Conservation (phyloP, 352 stramenopile genomes). For the Elongisporangium anandrum region DNA sequence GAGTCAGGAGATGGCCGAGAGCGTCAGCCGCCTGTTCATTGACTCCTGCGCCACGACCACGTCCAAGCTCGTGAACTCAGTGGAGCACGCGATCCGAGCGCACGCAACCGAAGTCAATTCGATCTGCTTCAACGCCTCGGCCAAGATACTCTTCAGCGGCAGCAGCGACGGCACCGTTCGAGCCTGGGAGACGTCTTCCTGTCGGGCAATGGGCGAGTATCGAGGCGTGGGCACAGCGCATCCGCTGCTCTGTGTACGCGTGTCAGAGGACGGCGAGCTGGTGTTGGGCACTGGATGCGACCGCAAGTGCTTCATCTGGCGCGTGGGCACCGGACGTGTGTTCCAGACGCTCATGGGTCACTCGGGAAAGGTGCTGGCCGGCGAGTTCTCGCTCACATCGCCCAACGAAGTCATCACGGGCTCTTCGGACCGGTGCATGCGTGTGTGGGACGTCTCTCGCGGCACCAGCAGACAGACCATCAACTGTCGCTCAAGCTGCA, state of each 20-base stretch:
- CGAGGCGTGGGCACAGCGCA: slow-evolving; percentile 71
- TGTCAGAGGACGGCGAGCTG: slow-evolving; percentile 69
- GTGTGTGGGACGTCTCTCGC: slow-evolving; percentile 68
- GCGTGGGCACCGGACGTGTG: slow-evolving; percentile 73
- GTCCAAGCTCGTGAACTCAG: slow-evolving; percentile 26
- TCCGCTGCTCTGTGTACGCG: slow-evolving; percentile 76
- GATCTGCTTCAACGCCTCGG: slow-evolving; percentile 79
- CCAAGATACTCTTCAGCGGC: slow-evolving; percentile 77
- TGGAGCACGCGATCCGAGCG: slow-evolving; percentile 59
- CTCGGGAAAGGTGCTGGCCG: slow-evolving; percentile 80
- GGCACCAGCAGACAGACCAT: slow-evolving; percentile 69
- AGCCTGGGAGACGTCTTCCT: slow-evolving; percentile 62
- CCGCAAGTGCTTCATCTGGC: slow-evolving; percentile 83
- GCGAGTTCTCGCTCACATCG: slow-evolving; percentile 59
- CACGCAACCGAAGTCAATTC: slow-evolving; percentile 84
- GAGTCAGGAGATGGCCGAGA: slow-evolving; percentile 44
- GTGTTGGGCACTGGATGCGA: slow-evolving; percentile 80
- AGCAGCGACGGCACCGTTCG: slow-evolving; percentile 81
- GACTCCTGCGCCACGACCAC: slow-evolving; percentile 10
- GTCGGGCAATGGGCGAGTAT: slow-evolving; percentile 63
- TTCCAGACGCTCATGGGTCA: slow-evolving; percentile 81
- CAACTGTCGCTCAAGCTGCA: slow-evolving; percentile 78
- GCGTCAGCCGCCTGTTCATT: slow-evolving; percentile 34
- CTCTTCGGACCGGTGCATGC: slow-evolving; percentile 68
- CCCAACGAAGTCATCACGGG: slow-evolving; percentile 72